Evolutionary conservation across 495 filamentous ascomycete genomes (phyloP).

Genomic region (Glutinoglossum americanum): DNA sequence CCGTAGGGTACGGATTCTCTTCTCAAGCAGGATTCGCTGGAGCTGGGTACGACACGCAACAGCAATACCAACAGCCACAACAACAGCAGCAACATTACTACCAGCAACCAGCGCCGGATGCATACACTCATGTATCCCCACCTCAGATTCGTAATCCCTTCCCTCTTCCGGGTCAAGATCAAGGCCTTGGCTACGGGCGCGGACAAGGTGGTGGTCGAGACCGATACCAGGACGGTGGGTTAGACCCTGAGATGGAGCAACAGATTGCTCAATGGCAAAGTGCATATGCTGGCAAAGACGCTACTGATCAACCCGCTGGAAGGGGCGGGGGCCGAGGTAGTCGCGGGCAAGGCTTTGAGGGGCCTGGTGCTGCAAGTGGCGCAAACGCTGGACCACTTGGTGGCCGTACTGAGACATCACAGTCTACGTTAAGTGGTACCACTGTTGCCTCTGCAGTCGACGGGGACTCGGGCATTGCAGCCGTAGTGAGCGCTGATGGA

Average conservation of each 20-base stretch:
- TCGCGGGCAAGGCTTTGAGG: constrained; percentile 6
- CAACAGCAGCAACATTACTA: constrained; percentile 27
- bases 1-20: constrained; percentile 5
- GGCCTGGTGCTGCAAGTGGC: constrained; percentile 15
- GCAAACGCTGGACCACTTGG: constrained; percentile 27
- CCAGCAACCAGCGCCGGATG: constrained; percentile 21
- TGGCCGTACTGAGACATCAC: constrained; percentile 13
- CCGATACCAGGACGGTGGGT: constrained; percentile 14
- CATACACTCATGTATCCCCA: constrained; percentile 31
- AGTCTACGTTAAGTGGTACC: constrained; percentile 5
- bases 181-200: constrained; percentile 21
- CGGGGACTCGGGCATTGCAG: constrained; percentile 16
- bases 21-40: constrained; percentile 5
- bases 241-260: constrained; percentile 75
- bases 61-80: constrained; percentile 22
- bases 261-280: constrained; percentile 95
- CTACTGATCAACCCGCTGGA: constrained; percentile 6
- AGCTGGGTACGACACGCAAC: constrained; percentile 22
- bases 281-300: constrained; percentile 51
- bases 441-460: constrained; percentile 16
- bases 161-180: constrained; percentile 34
- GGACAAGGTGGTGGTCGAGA: constrained; percentile 10
- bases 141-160: constrained; percentile 80
- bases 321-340: constrained; percentile 10
- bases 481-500: constrained; percentile 14